Evolutionary conservation across 257 asterid species (phyloP).

Genomic region (Scutellaria barbata): DNA sequence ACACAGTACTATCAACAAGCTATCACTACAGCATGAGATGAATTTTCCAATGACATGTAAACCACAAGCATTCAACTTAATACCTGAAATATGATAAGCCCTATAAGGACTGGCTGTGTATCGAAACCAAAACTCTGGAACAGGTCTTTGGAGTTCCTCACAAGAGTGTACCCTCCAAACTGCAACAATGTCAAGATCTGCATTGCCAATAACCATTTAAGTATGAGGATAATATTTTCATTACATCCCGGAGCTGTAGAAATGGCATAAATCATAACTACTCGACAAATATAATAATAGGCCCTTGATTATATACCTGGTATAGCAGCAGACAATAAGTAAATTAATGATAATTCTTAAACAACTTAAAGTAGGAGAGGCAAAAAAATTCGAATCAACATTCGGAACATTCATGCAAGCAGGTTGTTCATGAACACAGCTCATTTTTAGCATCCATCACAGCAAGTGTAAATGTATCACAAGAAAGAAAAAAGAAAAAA

Average conservation of each 20-base stretch:
- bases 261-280: conserved; percentile 9
- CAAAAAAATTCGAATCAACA: background rate
- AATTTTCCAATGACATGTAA: conserved; percentile 17
- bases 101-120: conserved; percentile 96
- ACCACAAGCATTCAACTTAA: conserved; percentile 17
- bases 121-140: conserved; percentile 98
- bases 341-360: conserved; percentile 5
- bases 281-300: background rate
- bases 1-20: background rate
- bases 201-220: conserved; percentile 35
- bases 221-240: conserved; percentile 9
- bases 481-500: background rate
- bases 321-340: background rate
- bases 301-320: conserved; percentile 2
- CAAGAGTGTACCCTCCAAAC: conserved; percentile 96
- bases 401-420: background rate
- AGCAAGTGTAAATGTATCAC: background rate
- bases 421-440: background rate
- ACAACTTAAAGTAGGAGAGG: conserved; percentile 7
- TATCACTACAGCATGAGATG: background rate
- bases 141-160: conserved; percentile 90
- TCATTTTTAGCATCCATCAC: background rate
- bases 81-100: conserved; percentile 97
- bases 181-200: conserved; percentile 90
- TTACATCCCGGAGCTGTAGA: background rate